Evolutionary conservation across 2,329 filamentous ascomycete species (phyloP), one percentile per base, ranked within the genome.

Genomic region (Claviceps pusilla): DNA sequence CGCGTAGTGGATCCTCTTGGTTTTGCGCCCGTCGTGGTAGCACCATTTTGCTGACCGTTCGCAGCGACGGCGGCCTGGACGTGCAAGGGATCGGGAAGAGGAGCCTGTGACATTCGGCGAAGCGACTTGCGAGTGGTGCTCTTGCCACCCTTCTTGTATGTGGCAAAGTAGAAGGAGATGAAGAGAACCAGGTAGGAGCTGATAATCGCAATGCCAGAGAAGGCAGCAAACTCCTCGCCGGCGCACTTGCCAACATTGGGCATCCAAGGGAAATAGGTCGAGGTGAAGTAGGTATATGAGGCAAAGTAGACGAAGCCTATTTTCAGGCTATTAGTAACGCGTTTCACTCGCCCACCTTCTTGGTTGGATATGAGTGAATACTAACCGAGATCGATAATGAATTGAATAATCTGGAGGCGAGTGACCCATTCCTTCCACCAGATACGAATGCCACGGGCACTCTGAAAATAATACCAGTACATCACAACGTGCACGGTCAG

Each of bases 401-500:
- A 97, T 71, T 97, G 91, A 65, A 87, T 82, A 71, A 97, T 97
- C 74, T 97, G 91, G 67, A 96, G 86, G 67, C 90, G 87, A 63
- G 91, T 97, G 69, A 97, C 94, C 86, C 91, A 97, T 75, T 96
- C 89, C 86, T 97, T 97, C 91, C 91, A 97, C 90, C 90, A 96
- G 73, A 96, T 93, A 66, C 84, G 85, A 71, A 97, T 82, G 62
- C 93, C 93, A 63, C 91, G 89, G 54, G 91, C 90, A 67, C 88
- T 91, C 79, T 97, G 91, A 84, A 97, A 97, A 82, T 97, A 97
- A 83, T 97, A 97, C 90, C 90, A 96, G 84, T 97, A 97, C 91
- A 97, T 97, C 68, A 96, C 87, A 56, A 97, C 91, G 74, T 97
- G 91, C 54, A 97, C 91, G 59, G 82, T 82, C 66, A 97, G 75